These are phyloP conservation scores for Trametopsis cervina DNA, from an alignment of 768 basidiomycete species.

Conservation along the genomic window DNA sequence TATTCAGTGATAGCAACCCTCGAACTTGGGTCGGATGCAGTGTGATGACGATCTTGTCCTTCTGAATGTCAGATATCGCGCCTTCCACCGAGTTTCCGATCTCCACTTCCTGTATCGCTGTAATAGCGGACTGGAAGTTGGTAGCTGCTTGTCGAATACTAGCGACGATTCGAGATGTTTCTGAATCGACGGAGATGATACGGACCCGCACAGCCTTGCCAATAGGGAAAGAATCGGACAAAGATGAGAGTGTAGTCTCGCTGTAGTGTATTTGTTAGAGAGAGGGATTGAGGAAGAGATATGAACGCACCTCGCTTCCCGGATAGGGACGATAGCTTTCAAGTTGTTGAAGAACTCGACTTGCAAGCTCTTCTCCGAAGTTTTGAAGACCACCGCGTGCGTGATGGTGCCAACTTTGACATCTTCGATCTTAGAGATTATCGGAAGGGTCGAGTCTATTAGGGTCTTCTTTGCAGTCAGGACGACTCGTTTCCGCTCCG, in stretches of 20 bases:
- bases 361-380: conserved; percentile 72
- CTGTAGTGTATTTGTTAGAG: conserved; percentile 31
- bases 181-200: conserved; percentile 56
- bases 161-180: conserved; percentile 62
- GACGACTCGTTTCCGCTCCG: conserved; percentile 70
- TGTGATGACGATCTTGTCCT: conserved; percentile 71
- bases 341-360: conserved; percentile 90
- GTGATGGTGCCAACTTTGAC: conserved; percentile 64
- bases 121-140: conserved; percentile 37
- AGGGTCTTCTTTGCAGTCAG: conserved; percentile 91
- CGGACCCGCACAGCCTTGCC: conserved; percentile 85
- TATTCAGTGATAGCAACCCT: conserved; percentile 82
- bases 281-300: not conserved
- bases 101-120: conserved; percentile 67
- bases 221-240: conserved; percentile 58
- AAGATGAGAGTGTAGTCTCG: conserved; percentile 51
- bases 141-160: conserved; percentile 79
- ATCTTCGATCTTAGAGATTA: conserved; percentile 60
- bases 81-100: conserved; percentile 72
- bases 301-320: conserved; percentile 67
- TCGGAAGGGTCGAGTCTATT: conserved; percentile 70
- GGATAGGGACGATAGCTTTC: conserved; percentile 72
- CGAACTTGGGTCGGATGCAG: conserved; percentile 64
- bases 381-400: conserved; percentile 78
- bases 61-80: conserved; percentile 72